A percentile compares a stretch with the other conserved stretches of the same genome.
Evolutionary conservation across 768 basidiomycete species (phyloP).

Genomic region (Lactifluus piperatus): DNA sequence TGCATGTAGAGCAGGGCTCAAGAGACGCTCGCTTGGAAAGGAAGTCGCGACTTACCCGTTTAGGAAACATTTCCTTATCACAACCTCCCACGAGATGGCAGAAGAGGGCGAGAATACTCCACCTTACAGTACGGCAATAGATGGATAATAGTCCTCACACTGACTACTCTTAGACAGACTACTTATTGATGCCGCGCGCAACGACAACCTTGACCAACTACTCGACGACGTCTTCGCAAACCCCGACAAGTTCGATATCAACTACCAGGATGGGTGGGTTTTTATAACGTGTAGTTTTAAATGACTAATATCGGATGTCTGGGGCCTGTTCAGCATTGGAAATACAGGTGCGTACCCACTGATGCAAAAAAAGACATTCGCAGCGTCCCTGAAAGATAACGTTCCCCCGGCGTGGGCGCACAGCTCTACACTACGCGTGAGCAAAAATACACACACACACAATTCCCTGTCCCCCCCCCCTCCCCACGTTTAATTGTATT

Average conservation of each 20-base stretch:
- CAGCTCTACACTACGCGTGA: conserved; percentile 70
- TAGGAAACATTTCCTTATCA: background rate
- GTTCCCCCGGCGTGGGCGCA: background rate
- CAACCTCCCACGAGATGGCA: background rate
- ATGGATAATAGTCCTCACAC: background rate
- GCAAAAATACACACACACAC: too few species aligned
- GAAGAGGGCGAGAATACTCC: background rate
- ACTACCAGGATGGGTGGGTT: conserved; percentile 69
- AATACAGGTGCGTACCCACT: conserved; percentile 67
- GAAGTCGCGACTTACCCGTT: background rate
- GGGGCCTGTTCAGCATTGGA: conserved; percentile 39
- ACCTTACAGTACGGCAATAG: background rate
- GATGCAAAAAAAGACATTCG: background rate
- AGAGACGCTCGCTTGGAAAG: background rate
- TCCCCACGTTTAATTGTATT: background rate
- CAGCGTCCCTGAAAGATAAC: background rate
- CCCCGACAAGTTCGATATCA: conserved; percentile 54
- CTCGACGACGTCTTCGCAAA: conserved; percentile 49
- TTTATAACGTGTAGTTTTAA: background rate
- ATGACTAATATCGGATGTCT: background rate
- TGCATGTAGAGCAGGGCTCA: background rate
- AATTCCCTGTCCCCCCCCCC: too few species aligned
- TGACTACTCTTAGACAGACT: conserved; percentile 46
- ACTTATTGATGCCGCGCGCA: conserved; percentile 62
- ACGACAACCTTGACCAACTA: conserved; percentile 63